Conservation (phyloP, 2,329 filamentous ascomycete species). For the Scleromitrula shiraiana region DNA sequence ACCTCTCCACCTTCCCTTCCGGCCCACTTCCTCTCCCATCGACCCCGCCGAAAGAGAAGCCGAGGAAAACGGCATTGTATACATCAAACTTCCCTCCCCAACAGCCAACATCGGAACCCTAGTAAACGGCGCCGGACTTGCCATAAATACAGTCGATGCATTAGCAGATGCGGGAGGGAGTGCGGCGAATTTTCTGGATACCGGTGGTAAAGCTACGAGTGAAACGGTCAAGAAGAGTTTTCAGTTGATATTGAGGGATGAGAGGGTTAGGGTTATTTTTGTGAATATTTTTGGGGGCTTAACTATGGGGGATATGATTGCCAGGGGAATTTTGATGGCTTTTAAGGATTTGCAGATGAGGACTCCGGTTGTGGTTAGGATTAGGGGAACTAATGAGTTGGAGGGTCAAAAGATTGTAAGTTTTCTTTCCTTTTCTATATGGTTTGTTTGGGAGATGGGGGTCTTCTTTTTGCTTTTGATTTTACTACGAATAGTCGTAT, state of each 20-base stretch:
- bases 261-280: conserved; percentile 62
- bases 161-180: conserved; percentile 58
- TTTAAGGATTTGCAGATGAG: conserved; percentile 59
- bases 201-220: conserved; percentile 78
- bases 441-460: neutral
- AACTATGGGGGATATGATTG: conserved; percentile 69
- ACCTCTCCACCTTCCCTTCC: conserved; percentile 48
- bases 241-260: conserved; percentile 62
- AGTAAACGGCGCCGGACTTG: conserved; percentile 82
- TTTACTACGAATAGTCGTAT: too few species aligned
- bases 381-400: conserved; percentile 67
- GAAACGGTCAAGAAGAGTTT: conserved; percentile 75
- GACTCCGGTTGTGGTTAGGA: conserved; percentile 70
- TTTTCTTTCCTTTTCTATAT: conserved; percentile 9
- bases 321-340: conserved; percentile 62
- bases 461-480: neutral
- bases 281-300: conserved; percentile 62
- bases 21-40: conserved; percentile 43
- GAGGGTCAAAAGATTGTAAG: conserved; percentile 56
- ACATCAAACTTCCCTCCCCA: conserved; percentile 53
- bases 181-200: conserved; percentile 81
- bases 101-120: conserved; percentile 66
- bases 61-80: conserved; percentile 68
- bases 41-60: conserved; percentile 52
- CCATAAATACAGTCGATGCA: conserved; percentile 86